Base-by-base conservation (phyloP, 1,284 basidiomycete genomes). In the Naganishia sp. region DNA sequence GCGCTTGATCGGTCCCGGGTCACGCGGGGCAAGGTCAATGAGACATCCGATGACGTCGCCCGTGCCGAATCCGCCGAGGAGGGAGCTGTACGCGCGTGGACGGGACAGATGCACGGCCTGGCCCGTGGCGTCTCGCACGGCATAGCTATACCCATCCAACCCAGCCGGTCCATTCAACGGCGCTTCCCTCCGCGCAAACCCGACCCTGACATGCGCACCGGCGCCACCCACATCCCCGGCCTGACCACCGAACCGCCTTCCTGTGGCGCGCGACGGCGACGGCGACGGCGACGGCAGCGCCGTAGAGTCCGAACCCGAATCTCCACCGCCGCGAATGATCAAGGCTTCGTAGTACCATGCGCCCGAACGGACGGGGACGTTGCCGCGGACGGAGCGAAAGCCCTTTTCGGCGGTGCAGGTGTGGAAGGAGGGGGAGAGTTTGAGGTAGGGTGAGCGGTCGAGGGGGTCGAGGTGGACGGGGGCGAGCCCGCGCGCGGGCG, bases 341-440 rank as follows among this genome's bases (percentile, higher is more conserved):
- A 85, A 85, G 46, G 95, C 85, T 81, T 99, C 96, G 82, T 94
- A 87, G 78, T 95, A 99, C 93, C 94, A 99, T 18, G 85, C 85
- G 1, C 96, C 96, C 73, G 94, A 86, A 18, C 93, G 84, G 15
- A 98, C 85, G 0, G 92, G 90, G 1, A 92, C 88, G 77, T 95
- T 98, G 67, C 88, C 88, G 18, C 96, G 85, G 2, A 89, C 93
- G 70, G 90, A 91, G 43, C 96, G 83, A 76, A 92, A 99, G 1
- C 96, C 96, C 53, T 89, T 90, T 76, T 90, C 90, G 3, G 94
- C 90, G 3, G 86, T 83, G 58, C 93, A 81, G 0, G 88, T 85
- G 4, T 90, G 76, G 0, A 90, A 94, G 71, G 95, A 90, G 53
- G 86, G 85, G 0, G 91, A 90, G 67, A 96, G 85, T 66, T 88